A percentile compares a stretch with the other conserved stretches of the same genome.
Evolutionary conservation across 805 yeast species (phyloP).

Genomic region (Barnettozyma pratensis): DNA sequence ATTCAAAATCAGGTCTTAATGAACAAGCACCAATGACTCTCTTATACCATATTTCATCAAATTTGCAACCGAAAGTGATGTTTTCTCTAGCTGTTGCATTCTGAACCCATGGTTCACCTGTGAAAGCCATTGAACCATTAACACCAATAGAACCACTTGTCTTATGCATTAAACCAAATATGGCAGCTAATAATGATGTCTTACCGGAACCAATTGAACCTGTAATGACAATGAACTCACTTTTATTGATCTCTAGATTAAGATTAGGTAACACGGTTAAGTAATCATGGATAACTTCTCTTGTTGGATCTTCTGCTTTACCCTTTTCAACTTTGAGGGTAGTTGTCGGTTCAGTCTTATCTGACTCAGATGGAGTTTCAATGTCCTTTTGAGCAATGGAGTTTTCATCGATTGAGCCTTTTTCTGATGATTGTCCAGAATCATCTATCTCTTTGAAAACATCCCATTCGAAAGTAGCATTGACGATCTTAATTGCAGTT

Average conservation of each 20-base stretch:
- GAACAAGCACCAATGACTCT: conserved; percentile 59
- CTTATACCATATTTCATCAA: conserved; percentile 45
- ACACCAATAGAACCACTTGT: conserved; percentile 40
- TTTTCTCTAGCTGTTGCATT: conserved; percentile 73
- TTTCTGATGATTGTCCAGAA: not conserved
- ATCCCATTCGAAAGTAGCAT: conserved; percentile 67
- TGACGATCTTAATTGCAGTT: conserved; percentile 41
- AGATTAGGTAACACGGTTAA: conserved; percentile 33
- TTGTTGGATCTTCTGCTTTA: conserved; percentile 2
- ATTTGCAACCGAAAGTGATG: conserved; percentile 58
- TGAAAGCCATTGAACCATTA: conserved; percentile 43
- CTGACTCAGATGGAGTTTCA: not conserved
- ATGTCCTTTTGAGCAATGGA: not conserved
- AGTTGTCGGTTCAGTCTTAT: not conserved
- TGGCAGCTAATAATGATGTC: conserved; percentile 60
- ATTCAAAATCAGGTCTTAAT: conserved; percentile 52
- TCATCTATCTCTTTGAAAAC: conserved; percentile 20
- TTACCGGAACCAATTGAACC: conserved; percentile 86
- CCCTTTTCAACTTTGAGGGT: not conserved
- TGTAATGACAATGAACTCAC: conserved; percentile 69
- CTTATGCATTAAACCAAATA: conserved; percentile 67
- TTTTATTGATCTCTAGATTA: conserved; percentile 47
- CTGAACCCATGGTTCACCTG: conserved; percentile 77
- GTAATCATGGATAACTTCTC: conserved; percentile 6
- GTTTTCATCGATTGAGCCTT: not conserved